Evolutionary conservation across 148 eudicot genomes (phyloP), one percentile per base, ranked within the genome.

Genomic region (Polygonum maritimum): DNA sequence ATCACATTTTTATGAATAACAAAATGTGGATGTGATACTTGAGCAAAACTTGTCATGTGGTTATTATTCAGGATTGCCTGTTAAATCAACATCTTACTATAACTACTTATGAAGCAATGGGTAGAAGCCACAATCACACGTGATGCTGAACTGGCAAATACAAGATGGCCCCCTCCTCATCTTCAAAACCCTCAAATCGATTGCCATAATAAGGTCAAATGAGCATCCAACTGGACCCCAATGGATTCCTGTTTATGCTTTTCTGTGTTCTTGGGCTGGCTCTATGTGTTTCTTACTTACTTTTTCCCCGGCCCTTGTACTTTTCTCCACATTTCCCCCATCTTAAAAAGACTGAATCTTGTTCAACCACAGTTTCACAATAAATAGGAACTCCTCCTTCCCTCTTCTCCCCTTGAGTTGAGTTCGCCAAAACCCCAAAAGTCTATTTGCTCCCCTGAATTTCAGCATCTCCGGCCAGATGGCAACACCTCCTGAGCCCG

Each of bases 401-500:
- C 7, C 31, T 38, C 69, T 62, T n/a, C 38, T 26, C 69, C 36
- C 31, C 31, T 26, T 26, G 31, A 26, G 31, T 31, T 62, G 12
- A 62, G 38, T 3, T 62, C 31, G 14, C 69, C 38, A 26, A 44
- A 44, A 44, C 10, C 44, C 44, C 31, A 15, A 51, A 14, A 57
- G 3, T 31, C 31, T 31, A 16, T 31, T 26, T 26, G 31, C 16
- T 26, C 10, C 31, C 38, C 69, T 62, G n/a, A 18, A 51, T 19
- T 58, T 9, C 38, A 62, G 38, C 39, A 31, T 26, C 31, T 62
- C 31, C 69, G 6, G n/a, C 26, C 69, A 63, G 8, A 86, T 87
- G 89, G 87, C 87, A 38, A 79, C 77, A 4, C 39, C 60, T 21
- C 65, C 83, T n/a, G 79, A 73, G 74, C 76, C 73, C 63, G 75